Percentiles rank a stretch among this genome's conserved stretches.
These are phyloP conservation scores for Scytalidium lignicola DNA, from an alignment of 2,329 filamentous ascomycete species.

Conservation along the genomic window DNA sequence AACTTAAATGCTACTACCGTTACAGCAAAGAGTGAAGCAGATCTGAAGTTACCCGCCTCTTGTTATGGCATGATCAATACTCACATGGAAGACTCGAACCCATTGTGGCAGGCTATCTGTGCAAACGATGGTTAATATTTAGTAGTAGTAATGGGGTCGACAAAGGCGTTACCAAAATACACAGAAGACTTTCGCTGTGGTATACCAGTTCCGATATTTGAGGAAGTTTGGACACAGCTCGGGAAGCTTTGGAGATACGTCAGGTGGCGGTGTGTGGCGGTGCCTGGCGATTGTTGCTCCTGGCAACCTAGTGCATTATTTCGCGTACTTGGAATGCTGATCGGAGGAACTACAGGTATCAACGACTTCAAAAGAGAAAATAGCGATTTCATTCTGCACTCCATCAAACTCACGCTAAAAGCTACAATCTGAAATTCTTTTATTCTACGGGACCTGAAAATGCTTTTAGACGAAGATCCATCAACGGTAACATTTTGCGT, in stretches of 20 bases:
- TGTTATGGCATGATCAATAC: conserved; percentile 15
- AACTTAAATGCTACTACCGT: conserved; percentile 19
- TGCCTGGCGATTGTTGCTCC: conserved; percentile 9
- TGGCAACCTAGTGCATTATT: not conserved
- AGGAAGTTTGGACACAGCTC: conserved; percentile 2
- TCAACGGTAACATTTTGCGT: conserved; percentile 59
- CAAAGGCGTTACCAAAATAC: too few species aligned
- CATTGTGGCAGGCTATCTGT: conserved; percentile 17
- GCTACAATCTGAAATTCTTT: not conserved
- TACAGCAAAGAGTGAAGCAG: conserved; percentile 18
- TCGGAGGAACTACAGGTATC: too few species aligned
- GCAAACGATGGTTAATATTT: conserved; percentile 3
- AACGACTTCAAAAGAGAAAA: too few species aligned
- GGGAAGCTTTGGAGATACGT: conserved; percentile 1
- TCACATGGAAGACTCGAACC: conserved; percentile 31
- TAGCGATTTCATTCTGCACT: not conserved
- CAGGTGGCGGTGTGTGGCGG: conserved; percentile 10
- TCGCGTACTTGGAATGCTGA: not conserved
- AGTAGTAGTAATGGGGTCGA: not conserved
- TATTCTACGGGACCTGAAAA: conserved; percentile 42
- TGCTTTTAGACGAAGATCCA: conserved; percentile 93
- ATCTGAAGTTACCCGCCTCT: conserved; percentile 13
- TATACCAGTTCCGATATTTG: conserved; percentile 11
- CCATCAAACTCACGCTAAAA: not conserved
- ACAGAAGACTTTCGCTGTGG: not conserved